phyloP scores from a whole-genome alignment of 495 filamentous ascomycete genomes.

The Oidiodendron maius region DNA sequence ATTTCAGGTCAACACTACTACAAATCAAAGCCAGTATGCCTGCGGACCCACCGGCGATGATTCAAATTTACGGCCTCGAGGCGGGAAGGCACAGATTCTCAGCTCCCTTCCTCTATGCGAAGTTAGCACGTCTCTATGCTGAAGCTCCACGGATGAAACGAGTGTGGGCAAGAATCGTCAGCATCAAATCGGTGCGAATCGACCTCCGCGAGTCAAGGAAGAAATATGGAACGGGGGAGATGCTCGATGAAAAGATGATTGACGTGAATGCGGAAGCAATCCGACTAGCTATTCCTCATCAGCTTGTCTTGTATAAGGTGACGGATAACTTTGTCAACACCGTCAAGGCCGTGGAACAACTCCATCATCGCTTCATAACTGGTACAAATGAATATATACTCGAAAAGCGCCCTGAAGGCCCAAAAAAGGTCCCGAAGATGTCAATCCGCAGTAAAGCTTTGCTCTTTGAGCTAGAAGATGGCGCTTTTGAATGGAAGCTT shows the following conservation, averaged over 20 bases:
- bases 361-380: conserved; percentile 85
- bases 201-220: conserved; percentile 72
- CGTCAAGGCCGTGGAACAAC: conserved; percentile 78
- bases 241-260: conserved; percentile 72
- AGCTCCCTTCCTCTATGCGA: conserved; percentile 68
- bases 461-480: conserved; percentile 89
- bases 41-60: conserved; percentile 79
- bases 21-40: conserved; percentile 89
- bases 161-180: conserved; percentile 80
- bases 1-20: conserved; percentile 70
- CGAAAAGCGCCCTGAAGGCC: conserved; percentile 72
- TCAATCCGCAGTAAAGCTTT: conserved; percentile 75
- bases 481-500: conserved; percentile 95
- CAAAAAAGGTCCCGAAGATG: conserved; percentile 79
- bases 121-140: conserved; percentile 75
- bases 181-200: conserved; percentile 70
- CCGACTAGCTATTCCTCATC: conserved; percentile 85
- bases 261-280: conserved; percentile 84
- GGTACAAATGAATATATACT: conserved; percentile 82
- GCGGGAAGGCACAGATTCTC: conserved; percentile 81
- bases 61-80: conserved; percentile 77
- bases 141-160: conserved; percentile 73
- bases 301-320: conserved; percentile 83
- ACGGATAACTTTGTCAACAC: conserved; percentile 89
- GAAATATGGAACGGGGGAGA: conserved; percentile 51